Evolutionary conservation across 2,329 filamentous ascomycete genomes (phyloP), one percentile per base, ranked within the genome.

Genomic region (Cytospora chrysosperma): DNA sequence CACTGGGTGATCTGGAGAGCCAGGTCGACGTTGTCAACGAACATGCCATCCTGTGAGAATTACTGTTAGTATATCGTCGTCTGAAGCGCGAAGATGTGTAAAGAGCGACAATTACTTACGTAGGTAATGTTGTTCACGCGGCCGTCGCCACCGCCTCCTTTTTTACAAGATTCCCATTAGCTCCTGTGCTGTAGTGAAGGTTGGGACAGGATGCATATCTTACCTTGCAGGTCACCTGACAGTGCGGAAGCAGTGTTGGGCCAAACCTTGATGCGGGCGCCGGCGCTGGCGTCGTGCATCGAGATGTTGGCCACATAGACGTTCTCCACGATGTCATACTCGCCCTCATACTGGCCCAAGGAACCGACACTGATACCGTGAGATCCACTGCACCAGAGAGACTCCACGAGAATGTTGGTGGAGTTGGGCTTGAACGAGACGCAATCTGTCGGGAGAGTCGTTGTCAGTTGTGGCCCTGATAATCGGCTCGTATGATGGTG

Each of bases 401-500:
- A 86, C 71, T 91, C 87, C 6, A 91, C 82, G 4, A 91, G 73
- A 9, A 91, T 84, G 67, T 89, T 82, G 51, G 87, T 90, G 69
- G 82, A 87, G 72, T 91, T 91, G 21, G 88, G 88, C 74, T 91
- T 91, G 81, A 91, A 91, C 0, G 87, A 87, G 15, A 91, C 86
- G 65, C 89, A 91, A 71, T 92, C 84, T 64, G 49, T 15, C 12
- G 43, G 8, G 37, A 21, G n/a, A 49, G 26, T 7, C 24, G 34
- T 21, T 6, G 37, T 40, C 24, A 49, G 13, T 40, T 26, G 40
- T 61, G 10, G 56, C 13, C 9, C 7, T 10, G 9, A 6, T n/a
- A 53, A 43, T 51, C 17, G 32, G 43, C 27, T 40, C 15, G 12
- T 43, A n/a, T 7, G 8, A 47, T 47, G 43, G 43, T 27, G 17